Evolutionary conservation across 768 basidiomycete genomes (phyloP).

Genomic region (Pleurotus pulmonarius): DNA sequence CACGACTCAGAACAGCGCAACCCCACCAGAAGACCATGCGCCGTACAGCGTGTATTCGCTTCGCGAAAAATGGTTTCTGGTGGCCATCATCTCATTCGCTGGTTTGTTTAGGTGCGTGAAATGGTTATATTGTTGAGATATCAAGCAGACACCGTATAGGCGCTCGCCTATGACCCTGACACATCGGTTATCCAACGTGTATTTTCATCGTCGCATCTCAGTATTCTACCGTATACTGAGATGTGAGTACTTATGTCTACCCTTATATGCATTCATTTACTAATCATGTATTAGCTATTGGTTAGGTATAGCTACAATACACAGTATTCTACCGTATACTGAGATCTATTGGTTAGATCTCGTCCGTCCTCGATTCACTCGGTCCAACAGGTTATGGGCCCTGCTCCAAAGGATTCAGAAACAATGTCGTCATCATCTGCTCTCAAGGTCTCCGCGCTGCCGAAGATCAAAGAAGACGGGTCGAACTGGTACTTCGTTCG

Average conservation of each 20-base stretch:
- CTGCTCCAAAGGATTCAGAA: neutral
- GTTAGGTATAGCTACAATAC: neutral
- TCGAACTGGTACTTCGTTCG: neutral
- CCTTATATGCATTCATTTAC: neutral
- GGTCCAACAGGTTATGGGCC: neutral
- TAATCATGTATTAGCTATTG: neutral
- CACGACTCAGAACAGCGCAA: too few relatives aligned
- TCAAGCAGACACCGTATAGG: neutral
- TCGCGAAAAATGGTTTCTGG: slow-evolving; percentile 17
- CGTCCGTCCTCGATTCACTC: too few relatives aligned
- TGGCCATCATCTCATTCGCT: slow-evolving; percentile 14
- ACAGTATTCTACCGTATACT: neutral
- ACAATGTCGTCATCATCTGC: neutral
- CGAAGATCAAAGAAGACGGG: neutral
- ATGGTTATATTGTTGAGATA: neutral
- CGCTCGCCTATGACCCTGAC: neutral
- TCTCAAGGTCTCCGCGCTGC: neutral
- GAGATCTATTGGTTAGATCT: neutral
- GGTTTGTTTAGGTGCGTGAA: slow-evolving; percentile 15
- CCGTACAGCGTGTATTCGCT: slow-evolving; percentile 15
- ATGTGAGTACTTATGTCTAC: neutral
- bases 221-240: neutral
- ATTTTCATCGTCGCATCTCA: neutral
- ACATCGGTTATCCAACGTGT: too few relatives aligned
- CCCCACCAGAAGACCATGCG: neutral